Evolutionary conservation across 2,329 filamentous ascomycete species (phyloP).

Genomic region (Leptographium galeiforme): DNA sequence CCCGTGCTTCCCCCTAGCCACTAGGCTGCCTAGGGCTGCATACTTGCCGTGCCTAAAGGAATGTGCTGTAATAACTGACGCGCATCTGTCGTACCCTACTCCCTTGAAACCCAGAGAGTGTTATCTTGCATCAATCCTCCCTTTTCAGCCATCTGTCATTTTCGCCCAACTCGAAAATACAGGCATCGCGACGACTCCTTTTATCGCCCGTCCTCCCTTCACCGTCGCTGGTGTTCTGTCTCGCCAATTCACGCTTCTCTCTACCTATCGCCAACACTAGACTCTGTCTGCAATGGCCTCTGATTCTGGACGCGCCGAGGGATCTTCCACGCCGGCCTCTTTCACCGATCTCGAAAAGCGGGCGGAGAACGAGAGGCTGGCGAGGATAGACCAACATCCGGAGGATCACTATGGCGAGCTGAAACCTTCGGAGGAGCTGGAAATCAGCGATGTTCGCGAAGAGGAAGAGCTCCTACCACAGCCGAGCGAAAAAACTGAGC

Average conservation of each 20-base stretch:
- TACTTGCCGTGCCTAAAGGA: background rate
- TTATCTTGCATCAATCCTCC: background rate
- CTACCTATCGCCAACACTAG: background rate
- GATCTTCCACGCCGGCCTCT: constrained; percentile 21
- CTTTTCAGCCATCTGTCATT: background rate
- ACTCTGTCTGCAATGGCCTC: constrained; percentile 12
- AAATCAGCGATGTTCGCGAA: constrained; percentile 25
- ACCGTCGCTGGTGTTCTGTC: background rate
- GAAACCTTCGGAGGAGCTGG: constrained; percentile 20
- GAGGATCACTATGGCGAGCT: constrained; percentile 20
- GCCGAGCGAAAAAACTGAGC: constrained; percentile 19
- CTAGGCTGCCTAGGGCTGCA: background rate
- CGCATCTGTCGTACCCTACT: background rate
- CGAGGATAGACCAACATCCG: constrained; percentile 14
- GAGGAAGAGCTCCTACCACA: constrained; percentile 26
- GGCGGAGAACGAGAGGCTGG: constrained; percentile 19
- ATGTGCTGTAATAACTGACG: background rate
- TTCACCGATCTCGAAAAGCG: constrained; percentile 18
- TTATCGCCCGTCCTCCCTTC: background rate
- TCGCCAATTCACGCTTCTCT: background rate
- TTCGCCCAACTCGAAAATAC: background rate
- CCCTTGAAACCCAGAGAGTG: background rate
- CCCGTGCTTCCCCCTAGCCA: background rate
- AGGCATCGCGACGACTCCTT: background rate
- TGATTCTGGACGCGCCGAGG: constrained; percentile 14